Conservation (phyloP, 2,329 filamentous ascomycete genomes). For the Zymoseptoria crescenta region DNA sequence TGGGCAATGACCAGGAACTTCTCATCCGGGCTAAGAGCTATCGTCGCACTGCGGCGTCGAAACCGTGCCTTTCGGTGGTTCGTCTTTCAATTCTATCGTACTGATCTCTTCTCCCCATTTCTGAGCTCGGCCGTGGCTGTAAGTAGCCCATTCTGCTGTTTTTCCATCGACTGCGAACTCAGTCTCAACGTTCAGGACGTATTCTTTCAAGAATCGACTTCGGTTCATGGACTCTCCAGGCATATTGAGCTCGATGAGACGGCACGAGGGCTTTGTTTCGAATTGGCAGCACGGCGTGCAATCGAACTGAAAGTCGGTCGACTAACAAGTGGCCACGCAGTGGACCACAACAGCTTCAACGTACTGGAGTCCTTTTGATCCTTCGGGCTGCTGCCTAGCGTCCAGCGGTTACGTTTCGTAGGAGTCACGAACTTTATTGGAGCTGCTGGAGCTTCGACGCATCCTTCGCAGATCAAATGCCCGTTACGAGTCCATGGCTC, state of each 20-base stretch:
- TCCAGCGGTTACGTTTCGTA: too few relatives aligned
- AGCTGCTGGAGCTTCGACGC: neutral
- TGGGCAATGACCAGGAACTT: slow-evolving; percentile 2
- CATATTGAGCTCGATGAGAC: neutral
- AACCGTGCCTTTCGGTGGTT: neutral
- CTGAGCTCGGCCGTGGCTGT: slow-evolving; percentile 2
- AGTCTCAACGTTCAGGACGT: slow-evolving; percentile 4
- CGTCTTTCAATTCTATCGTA: neutral
- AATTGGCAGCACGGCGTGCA: neutral
- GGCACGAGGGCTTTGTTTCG: neutral
- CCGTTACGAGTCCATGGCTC: neutral
- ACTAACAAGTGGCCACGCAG: too few relatives aligned
- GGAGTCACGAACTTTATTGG: neutral
- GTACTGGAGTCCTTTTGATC: neutral
- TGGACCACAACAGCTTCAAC: neutral
- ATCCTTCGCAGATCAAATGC: neutral
- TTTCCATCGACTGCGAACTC: slow-evolving; percentile 5
- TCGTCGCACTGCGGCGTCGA: neutral
- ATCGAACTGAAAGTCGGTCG: too few relatives aligned
- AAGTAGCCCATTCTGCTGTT: slow-evolving; percentile 6
- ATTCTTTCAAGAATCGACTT: slow-evolving; percentile 1
- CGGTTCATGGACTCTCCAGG: slow-evolving; percentile 1
- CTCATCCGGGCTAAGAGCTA: slow-evolving; percentile 2
- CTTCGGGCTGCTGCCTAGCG: neutral
- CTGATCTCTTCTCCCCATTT: slow-evolving; percentile 5